Percentiles rank a stretch among this genome's conserved stretches.
Conservation (phyloP, 2,329 filamentous ascomycete species). For the Talaromyces sp. region DNA sequence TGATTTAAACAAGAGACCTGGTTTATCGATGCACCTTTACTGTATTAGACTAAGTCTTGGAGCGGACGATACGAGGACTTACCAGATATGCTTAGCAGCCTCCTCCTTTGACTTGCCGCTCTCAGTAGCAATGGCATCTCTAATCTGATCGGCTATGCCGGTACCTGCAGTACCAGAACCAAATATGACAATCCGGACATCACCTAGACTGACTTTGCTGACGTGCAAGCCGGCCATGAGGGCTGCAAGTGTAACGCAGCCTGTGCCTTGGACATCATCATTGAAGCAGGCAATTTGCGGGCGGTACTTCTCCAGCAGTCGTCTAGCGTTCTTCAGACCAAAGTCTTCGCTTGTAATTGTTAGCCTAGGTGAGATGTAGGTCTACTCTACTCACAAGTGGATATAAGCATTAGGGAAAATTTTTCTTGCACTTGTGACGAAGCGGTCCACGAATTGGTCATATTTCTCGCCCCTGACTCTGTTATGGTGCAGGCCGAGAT, state of each 20-base stretch:
- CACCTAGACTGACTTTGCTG: constrained; percentile 61
- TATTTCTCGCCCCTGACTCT: constrained; percentile 69
- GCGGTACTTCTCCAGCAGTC: constrained; percentile 72
- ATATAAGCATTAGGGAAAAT: constrained; percentile 77
- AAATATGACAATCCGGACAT: constrained; percentile 71
- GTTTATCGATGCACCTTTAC: constrained; percentile 74
- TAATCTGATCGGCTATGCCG: constrained; percentile 80
- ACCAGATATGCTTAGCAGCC: constrained; percentile 72
- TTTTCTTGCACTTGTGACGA: constrained; percentile 65
- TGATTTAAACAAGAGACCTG: constrained; percentile 67
- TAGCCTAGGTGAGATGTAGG: not conserved
- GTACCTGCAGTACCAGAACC: constrained; percentile 78
- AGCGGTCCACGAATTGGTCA: constrained; percentile 71
- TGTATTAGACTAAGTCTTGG: constrained; percentile 38
- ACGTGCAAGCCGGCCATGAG: constrained; percentile 74
- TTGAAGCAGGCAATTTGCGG: constrained; percentile 79
- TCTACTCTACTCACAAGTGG: constrained; percentile 60
- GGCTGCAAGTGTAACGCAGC: constrained; percentile 79
- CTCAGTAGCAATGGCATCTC: constrained; percentile 72
- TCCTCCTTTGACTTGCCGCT: constrained; percentile 65
- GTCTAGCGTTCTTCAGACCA: constrained; percentile 69
- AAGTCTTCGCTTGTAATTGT: constrained; percentile 63
- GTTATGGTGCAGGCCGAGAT: constrained; percentile 68
- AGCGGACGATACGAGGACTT: not conserved
- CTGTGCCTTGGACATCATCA: constrained; percentile 85